Conservation (phyloP, 768 basidiomycete genomes). For the Clavaria fumosa region DNA sequence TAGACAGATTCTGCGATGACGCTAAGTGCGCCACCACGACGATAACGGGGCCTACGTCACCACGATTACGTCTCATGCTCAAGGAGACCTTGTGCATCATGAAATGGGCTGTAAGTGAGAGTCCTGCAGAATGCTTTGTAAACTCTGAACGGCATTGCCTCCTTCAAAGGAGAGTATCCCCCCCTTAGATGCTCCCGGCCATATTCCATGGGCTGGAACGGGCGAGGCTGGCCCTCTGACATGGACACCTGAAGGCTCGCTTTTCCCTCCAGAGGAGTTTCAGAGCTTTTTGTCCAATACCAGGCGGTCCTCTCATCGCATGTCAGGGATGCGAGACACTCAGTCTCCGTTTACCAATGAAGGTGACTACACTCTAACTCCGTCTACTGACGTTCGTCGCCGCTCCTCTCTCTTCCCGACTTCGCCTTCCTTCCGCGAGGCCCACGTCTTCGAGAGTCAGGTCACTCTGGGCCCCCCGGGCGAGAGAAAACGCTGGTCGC, state of each 20-base stretch:
- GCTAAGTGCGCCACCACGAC: conserved; percentile 9
- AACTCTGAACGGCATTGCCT: conserved; percentile 4
- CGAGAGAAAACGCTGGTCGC: conserved; percentile 18
- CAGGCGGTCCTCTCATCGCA: conserved; percentile 4
- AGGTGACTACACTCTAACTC: neutral
- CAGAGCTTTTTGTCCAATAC: conserved; percentile 10
- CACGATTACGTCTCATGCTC: conserved; percentile 23
- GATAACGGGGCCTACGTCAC: conserved; percentile 23
- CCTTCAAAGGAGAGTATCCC: conserved; percentile 17
- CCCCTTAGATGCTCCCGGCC: conserved; percentile 21
- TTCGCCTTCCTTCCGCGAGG: conserved; percentile 14
- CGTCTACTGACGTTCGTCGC: neutral
- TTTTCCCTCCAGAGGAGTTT: conserved; percentile 22
- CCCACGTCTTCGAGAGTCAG: conserved; percentile 22
- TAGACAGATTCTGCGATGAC: neutral
- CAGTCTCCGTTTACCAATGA: too few species aligned
- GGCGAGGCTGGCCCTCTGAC: conserved; percentile 9
- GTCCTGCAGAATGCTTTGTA: too few species aligned
- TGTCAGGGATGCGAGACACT: conserved; percentile 2
- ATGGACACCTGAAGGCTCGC: conserved; percentile 28
- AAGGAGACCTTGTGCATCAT: conserved; percentile 25
- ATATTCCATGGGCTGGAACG: conserved; percentile 24
- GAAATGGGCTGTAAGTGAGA: conserved; percentile 25
- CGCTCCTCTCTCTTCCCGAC: neutral
- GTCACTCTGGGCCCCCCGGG: conserved; percentile 19